A percentile compares a stretch with the other conserved stretches of the same genome.
Conservation (phyloP, 805 yeast genomes). For the Starmerella ratchasimensis region DNA sequence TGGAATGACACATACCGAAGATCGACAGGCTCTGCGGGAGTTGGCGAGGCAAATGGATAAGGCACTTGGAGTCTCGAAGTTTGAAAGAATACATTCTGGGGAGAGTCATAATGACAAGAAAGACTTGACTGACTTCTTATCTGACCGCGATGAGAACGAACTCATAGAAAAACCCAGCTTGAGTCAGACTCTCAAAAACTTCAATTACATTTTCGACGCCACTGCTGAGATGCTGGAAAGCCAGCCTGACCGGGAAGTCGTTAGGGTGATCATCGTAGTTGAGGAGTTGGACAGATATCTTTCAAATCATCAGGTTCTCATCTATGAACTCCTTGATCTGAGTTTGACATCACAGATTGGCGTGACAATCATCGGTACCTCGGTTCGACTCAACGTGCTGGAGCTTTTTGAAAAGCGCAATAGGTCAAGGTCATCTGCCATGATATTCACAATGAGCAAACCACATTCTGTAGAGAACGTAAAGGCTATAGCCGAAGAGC, state of each 20-base stretch:
- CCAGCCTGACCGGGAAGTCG: constrained; percentile 11
- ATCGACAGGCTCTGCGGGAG: constrained; percentile 64
- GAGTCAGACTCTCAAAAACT: constrained; percentile 19
- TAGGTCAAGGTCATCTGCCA: constrained; percentile 73
- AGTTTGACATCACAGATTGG: constrained; percentile 62
- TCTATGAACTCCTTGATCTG: constrained; percentile 79
- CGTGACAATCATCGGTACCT: constrained; percentile 66
- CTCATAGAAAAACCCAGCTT: constrained; percentile 24
- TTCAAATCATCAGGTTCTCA: constrained; percentile 57
- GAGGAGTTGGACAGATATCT: constrained; percentile 82
- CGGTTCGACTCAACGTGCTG: constrained; percentile 59
- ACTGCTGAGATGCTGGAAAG: constrained; percentile 8
- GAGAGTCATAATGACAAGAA: too few species aligned
- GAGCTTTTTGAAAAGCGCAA: constrained; percentile 86
- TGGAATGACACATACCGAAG: constrained; percentile 63
- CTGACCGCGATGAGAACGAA: constrained; percentile 11
- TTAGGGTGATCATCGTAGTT: constrained; percentile 49
- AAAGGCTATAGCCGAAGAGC: constrained; percentile 33
- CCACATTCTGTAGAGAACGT: constrained; percentile 38
- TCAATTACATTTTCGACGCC: constrained; percentile 22
- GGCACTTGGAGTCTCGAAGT: too few species aligned
- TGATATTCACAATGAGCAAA: constrained; percentile 48
- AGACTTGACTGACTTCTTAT: too few species aligned
- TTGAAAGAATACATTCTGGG: too few species aligned
- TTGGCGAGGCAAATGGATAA: constrained; percentile 72